Percentiles rank a stretch among this genome's conserved stretches.
phyloP scores from a whole-genome alignment of 306 rosid species.

The Pueraria montana region DNA sequence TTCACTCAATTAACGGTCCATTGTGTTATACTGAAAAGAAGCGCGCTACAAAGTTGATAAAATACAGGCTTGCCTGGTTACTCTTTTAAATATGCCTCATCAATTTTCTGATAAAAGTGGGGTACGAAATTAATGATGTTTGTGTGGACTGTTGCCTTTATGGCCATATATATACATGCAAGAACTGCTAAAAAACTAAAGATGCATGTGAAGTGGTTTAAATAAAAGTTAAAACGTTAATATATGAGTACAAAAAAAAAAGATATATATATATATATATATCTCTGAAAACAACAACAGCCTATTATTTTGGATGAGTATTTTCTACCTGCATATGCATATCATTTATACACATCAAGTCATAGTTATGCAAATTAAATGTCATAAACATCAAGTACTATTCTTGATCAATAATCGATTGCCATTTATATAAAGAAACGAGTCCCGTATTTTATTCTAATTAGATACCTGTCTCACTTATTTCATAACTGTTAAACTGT shows the following conservation, averaged over 20 bases:
- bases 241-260: background rate
- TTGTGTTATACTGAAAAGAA: background rate
- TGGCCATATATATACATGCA: background rate
- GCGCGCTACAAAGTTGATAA: background rate
- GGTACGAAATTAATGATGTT: background rate
- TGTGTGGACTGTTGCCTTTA: background rate
- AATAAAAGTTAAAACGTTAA: background rate
- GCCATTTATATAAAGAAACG: background rate
- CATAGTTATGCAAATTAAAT: background rate
- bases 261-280: background rate
- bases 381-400: background rate
- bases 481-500: too few species aligned
- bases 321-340: background rate
- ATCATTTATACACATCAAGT: background rate
- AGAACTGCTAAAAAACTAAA: too few species aligned
- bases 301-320: background rate
- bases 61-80: background rate
- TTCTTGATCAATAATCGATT: background rate
- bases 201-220: constrained; percentile 7
- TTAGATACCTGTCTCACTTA: too few species aligned
- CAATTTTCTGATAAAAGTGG: background rate
- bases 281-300: background rate
- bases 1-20: background rate
- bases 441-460: too few species aligned
- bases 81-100: background rate